Base-by-base conservation (phyloP, 2,329 filamentous ascomycete species). In the Purpureocillium lavendulum region DNA sequence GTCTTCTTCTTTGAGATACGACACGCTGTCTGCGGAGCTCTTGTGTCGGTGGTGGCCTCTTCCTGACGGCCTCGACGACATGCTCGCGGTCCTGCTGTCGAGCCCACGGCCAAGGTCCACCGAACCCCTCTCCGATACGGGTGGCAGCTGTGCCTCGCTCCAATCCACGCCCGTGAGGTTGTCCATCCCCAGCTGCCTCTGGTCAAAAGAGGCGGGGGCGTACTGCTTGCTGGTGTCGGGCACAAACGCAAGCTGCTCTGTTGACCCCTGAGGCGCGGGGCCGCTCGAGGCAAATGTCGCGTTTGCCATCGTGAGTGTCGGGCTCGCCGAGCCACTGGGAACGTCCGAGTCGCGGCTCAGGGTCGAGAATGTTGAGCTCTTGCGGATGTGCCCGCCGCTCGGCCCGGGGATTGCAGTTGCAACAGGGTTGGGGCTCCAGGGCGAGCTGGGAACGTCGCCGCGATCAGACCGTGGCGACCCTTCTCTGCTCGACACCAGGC, bases 21-120 rank as follows among this genome's bases (percentile, higher is more conserved):
- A 81, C 28, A 87, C 77, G 45, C 80, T 84, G 48, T 85, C 82
- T 2, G 78, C 68, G 34, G 76, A 82, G 36, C 72, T 64, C 47
- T 68, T 71, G 47, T 73, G 65, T 12, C 66, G 61, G 46, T 74
- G 72, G 26, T 76, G 73, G n/a, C 69, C 67, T 32, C 51, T 57
- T 8, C 46, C 44, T 1, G 48, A 36, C 6, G 41, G 47, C 30
- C 44, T 44, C 30, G 38, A 47, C 17, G 30, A 39, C 17, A 39
- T 37, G 31, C 36, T 46, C 30, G 51, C 48, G 18, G 21, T 28
- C 33, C 28, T 34, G 7, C 30, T 39, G n/a, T 48, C 45, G 7
- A 32, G 16, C 7, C 30, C 29, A 15, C 24, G 26, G 7, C 17
- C 26, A 30, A 30, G 14, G 5, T 40, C 38, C 16, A 33, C 38